Evolutionary conservation across 2,329 filamentous ascomycete species (phyloP).

Genomic region (Alternaria sp.): DNA sequence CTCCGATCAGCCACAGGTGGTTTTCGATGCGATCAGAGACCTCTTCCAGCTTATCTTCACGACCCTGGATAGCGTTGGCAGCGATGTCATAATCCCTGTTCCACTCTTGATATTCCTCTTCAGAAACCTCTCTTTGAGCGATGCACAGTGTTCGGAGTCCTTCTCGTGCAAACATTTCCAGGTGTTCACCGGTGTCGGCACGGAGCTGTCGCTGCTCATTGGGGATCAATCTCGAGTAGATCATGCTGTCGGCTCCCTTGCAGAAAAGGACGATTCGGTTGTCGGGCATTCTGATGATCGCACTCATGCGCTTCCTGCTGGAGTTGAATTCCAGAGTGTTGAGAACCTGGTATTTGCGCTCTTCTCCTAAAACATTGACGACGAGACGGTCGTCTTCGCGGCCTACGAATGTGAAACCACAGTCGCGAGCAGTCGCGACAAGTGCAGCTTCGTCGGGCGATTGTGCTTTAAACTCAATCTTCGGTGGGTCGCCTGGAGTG

Average conservation of each 20-base stretch:
- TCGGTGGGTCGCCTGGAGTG: slow-evolving; percentile 85
- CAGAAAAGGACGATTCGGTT: slow-evolving; percentile 89
- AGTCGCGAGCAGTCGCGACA: slow-evolving; percentile 91
- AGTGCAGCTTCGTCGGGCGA: slow-evolving; percentile 95
- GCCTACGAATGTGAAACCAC: slow-evolving; percentile 91
- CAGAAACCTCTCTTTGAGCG: slow-evolving; percentile 78
- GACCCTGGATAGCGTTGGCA: slow-evolving; percentile 79
- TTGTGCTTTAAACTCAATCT: slow-evolving; percentile 94
- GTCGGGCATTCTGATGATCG: slow-evolving; percentile 93
- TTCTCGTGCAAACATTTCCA: slow-evolving; percentile 96
- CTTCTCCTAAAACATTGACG: slow-evolving; percentile 84
- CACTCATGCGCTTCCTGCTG: slow-evolving; percentile 95
- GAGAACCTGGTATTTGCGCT: slow-evolving; percentile 83
- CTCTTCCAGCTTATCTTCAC: slow-evolving; percentile 91
- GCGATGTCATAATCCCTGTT: slow-evolving; percentile 86
- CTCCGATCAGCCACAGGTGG: slow-evolving; percentile 84
- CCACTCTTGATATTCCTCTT: slow-evolving; percentile 85
- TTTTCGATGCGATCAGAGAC: slow-evolving; percentile 91
- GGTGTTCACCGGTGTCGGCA: slow-evolving; percentile 83
- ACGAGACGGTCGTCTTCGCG: slow-evolving; percentile 80
- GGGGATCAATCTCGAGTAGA: slow-evolving; percentile 86
- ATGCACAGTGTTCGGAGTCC: slow-evolving; percentile 94
- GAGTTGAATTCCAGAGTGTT: slow-evolving; percentile 99
- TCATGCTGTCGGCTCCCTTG: slow-evolving; percentile 97
- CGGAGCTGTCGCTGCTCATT: slow-evolving; percentile 88